These are phyloP conservation scores for Cytospora leucostoma DNA, from an alignment of 2,329 filamentous ascomycete species.

Conservation along the genomic window DNA sequence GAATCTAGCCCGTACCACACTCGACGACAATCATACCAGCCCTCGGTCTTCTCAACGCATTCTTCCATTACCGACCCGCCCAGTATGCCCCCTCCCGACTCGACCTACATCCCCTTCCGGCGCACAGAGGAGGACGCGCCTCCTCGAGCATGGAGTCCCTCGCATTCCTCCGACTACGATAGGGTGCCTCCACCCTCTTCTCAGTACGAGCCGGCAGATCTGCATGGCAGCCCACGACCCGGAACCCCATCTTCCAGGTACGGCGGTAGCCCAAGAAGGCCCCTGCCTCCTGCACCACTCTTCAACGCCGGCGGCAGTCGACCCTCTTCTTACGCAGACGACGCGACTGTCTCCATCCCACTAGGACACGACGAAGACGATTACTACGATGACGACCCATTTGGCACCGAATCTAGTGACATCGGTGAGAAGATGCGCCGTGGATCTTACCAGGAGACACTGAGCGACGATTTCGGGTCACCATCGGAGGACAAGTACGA, in stretches of 20 bases:
- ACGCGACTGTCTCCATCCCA: conserved; percentile 72
- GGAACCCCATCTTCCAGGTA: conserved; percentile 90
- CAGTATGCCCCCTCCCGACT: conserved; percentile 63
- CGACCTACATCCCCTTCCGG: conserved; percentile 61
- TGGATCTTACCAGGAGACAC: conserved; percentile 61
- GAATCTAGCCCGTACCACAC: conserved; percentile 47
- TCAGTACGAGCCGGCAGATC: conserved; percentile 81
- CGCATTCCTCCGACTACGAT: conserved; percentile 41
- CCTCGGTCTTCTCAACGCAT: conserved; percentile 51
- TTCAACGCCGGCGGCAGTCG: conserved; percentile 60
- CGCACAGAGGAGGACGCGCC: conserved; percentile 52
- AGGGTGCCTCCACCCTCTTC: conserved; percentile 70
- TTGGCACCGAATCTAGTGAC: conserved; percentile 58
- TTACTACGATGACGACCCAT: conserved; percentile 81
- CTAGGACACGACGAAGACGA: conserved; percentile 62
- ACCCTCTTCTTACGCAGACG: conserved; percentile 60
- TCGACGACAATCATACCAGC: conserved; percentile 52
- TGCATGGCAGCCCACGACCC: conserved; percentile 87
- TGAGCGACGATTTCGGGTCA: conserved; percentile 47
- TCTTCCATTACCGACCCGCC: conserved; percentile 60
- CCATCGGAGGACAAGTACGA: conserved; percentile 60
- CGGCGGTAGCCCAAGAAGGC: conserved; percentile 81
- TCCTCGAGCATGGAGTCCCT: conserved; percentile 43
- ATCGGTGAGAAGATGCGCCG: conserved; percentile 56
- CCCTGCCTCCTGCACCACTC: conserved; percentile 83